A percentile compares a stretch with the other conserved stretches of the same genome.
These are phyloP conservation scores for Penicillium arizonense DNA, from an alignment of 495 filamentous ascomycete species.

Conservation along the genomic window DNA sequence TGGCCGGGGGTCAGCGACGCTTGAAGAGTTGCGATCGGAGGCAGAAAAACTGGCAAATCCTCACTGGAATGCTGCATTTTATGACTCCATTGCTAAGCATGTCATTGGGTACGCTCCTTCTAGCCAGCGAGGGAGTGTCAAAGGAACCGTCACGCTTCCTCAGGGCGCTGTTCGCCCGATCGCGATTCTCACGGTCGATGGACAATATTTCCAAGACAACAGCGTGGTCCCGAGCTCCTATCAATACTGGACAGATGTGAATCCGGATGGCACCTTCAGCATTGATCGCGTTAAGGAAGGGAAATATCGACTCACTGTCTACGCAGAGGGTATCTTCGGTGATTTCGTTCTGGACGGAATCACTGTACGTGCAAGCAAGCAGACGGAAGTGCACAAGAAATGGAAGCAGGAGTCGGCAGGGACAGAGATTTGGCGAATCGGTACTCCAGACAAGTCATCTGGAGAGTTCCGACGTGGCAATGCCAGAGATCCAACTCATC, in stretches of 20 bases:
- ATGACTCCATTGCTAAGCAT: slow-evolving; percentile 54
- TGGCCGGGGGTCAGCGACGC: slow-evolving; percentile 35
- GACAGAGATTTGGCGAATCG: slow-evolving; percentile 53
- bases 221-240: slow-evolving; percentile 44
- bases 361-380: slow-evolving; percentile 31
- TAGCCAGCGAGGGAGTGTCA: slow-evolving; percentile 36
- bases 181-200: slow-evolving; percentile 50
- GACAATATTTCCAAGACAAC: slow-evolving; percentile 58
- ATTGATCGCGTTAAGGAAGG: slow-evolving; percentile 50
- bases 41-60: slow-evolving; percentile 45
- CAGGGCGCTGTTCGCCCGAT: slow-evolving; percentile 41
- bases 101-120: slow-evolving; percentile 53
- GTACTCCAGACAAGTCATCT: slow-evolving; percentile 52
- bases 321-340: slow-evolving; percentile 56
- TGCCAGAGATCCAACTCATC: slow-evolving; percentile 38
- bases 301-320: slow-evolving; percentile 55
- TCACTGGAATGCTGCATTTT: slow-evolving; percentile 52
- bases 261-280: slow-evolving; percentile 38
- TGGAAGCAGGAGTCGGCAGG: slow-evolving; percentile 53
- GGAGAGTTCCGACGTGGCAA: slow-evolving; percentile 56
- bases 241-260: slow-evolving; percentile 58
- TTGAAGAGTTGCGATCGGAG: slow-evolving; percentile 45
- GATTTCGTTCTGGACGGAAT: slow-evolving; percentile 47
- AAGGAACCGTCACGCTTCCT: slow-evolving; percentile 46
- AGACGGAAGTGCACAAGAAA: slow-evolving; percentile 23